phyloP scores from a whole-genome alignment of 2,329 filamentous ascomycete species.

The Aspergillus texensis region DNA sequence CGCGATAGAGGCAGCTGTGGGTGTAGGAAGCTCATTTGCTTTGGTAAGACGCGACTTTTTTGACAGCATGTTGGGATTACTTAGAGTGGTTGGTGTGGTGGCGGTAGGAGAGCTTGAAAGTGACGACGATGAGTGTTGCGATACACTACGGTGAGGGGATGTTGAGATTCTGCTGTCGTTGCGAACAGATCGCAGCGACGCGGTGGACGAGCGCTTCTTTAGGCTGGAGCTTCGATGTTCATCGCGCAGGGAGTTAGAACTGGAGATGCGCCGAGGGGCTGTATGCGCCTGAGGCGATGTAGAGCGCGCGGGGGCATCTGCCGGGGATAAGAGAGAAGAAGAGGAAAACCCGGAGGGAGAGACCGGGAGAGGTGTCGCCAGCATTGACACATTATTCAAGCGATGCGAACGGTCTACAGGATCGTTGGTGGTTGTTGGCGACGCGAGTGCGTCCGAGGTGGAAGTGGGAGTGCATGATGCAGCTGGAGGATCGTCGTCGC shows the following conservation, averaged over 20 bases:
- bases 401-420: slow-evolving; percentile 24
- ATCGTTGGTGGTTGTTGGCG: slow-evolving; percentile 20
- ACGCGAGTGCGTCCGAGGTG: slow-evolving; percentile 18
- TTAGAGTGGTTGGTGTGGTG: slow-evolving; percentile 11
- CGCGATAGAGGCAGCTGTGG: slow-evolving; percentile 62
- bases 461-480: slow-evolving; percentile 24
- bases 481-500: slow-evolving; percentile 27
- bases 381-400: slow-evolving; percentile 33
- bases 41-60: slow-evolving; percentile 28
- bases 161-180: slow-evolving; percentile 28
- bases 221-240: slow-evolving; percentile 41
- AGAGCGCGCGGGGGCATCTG: slow-evolving; percentile 25
- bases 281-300: slow-evolving; percentile 21
- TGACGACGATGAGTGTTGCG: slow-evolving; percentile 37
- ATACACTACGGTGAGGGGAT: slow-evolving; percentile 35
- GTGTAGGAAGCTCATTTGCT: slow-evolving; percentile 25
- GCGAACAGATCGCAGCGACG: slow-evolving; percentile 40
- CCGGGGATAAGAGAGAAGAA: slow-evolving; percentile 29
- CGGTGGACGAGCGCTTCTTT: slow-evolving; percentile 42
- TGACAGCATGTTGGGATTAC: slow-evolving; percentile 29
- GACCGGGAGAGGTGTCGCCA: slow-evolving; percentile 27
- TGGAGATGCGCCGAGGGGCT: slow-evolving; percentile 35
- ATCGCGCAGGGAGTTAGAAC: slow-evolving; percentile 39
- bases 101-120: slow-evolving; percentile 29
- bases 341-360: slow-evolving; percentile 28